A percentile compares a stretch with the other conserved stretches of the same genome.
Conservation (phyloP, 2,329 filamentous ascomycete genomes). For the Alternaria hordeiaustralica region DNA sequence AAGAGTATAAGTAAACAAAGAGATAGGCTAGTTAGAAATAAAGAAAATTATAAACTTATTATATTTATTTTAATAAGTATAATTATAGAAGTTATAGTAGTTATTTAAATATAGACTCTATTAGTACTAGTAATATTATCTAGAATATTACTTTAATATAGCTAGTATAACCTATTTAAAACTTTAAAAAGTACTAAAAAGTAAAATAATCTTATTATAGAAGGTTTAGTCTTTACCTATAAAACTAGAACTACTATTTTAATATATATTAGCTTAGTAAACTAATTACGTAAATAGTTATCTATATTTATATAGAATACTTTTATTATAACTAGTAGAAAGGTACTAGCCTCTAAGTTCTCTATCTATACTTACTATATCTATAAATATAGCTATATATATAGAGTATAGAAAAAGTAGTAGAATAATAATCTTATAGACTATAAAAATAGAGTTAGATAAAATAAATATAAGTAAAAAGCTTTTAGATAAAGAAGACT, state of each 20-base stretch:
- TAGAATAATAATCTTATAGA: neutral
- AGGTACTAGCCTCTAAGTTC: constrained; percentile 1
- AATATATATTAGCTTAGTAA: constrained; percentile 6
- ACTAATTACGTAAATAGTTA: constrained; percentile 7
- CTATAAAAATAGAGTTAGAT: neutral
- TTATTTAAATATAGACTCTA: neutral
- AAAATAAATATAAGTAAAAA: neutral
- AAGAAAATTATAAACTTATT: constrained; percentile 3
- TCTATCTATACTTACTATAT: neutral
- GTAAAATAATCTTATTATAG: constrained; percentile 2
- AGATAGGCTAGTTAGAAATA: constrained; percentile 13
- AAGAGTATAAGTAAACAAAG: constrained; percentile 8
- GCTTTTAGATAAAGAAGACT: neutral
- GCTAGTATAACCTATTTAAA: neutral
- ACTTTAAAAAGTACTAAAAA: constrained; percentile 5
- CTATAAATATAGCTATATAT: neutral
- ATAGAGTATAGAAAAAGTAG: neutral
- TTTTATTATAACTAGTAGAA: constrained; percentile 1
- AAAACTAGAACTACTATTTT: constrained; percentile 4
- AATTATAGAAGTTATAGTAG: constrained; percentile 2
- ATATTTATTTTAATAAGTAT: neutral
- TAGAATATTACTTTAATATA: neutral
- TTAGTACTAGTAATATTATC: neutral
- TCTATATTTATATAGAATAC: constrained; percentile 4
- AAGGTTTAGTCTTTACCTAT: neutral